Evolutionary conservation across 192 early-diverging fungal species (phyloP).

Genomic region (Entomortierella lignicola): DNA sequence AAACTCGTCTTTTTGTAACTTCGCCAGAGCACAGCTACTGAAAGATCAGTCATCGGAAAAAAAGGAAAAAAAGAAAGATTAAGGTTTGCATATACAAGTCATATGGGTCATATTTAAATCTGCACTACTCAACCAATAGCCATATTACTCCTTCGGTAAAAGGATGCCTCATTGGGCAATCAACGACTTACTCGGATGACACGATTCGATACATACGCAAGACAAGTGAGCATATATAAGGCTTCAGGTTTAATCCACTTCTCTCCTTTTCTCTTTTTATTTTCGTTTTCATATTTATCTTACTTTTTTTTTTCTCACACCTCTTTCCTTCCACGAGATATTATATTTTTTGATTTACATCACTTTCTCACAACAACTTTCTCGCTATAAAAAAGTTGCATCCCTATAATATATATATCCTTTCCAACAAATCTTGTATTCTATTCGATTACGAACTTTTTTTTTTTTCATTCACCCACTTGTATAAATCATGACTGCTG

Average conservation of each 20-base stretch:
- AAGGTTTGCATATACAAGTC: slow-evolving; percentile 3
- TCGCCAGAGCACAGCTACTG: neutral
- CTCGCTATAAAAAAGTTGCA: no score
- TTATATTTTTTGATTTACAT: slow-evolving; percentile 12
- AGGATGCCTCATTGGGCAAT: slow-evolving; percentile 16
- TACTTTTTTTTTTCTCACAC: neutral
- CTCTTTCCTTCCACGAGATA: neutral
- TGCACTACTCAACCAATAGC: neutral
- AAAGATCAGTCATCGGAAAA: neutral
- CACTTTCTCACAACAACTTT: no score
- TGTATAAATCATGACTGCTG: slow-evolving; percentile 5
- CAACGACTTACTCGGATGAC: neutral
- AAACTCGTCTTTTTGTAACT: no score
- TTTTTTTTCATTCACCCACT: no score
- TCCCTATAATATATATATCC: no score
- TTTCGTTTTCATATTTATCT: neutral
- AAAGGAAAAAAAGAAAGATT: neutral
- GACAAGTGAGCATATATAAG: neutral
- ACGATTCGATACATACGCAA: neutral
- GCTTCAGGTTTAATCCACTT: neutral
- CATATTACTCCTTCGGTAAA: slow-evolving; percentile 1
- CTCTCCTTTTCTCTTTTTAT: neutral
- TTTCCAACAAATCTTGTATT: no score
- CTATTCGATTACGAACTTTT: no score
- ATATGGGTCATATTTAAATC: slow-evolving; percentile 8